phyloP scores from a whole-genome alignment of 2,329 filamentous ascomycete genomes.

The Colletotrichum sp. region DNA sequence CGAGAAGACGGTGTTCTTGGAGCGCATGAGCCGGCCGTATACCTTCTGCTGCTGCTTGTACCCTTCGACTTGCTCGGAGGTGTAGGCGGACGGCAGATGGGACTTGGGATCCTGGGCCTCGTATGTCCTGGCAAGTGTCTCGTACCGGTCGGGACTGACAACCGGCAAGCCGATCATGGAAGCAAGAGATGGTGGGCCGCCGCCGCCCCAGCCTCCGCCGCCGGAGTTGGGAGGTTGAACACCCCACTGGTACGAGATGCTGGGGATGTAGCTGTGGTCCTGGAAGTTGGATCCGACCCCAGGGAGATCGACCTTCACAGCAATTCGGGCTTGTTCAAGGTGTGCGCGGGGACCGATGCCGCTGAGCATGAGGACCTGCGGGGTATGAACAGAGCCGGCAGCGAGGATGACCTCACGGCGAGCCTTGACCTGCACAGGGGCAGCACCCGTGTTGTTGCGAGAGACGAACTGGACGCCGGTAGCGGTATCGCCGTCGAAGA shows the following conservation, averaged over 20 bases:
- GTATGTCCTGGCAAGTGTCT: constrained; percentile 21
- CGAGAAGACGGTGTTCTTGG: constrained; percentile 42
- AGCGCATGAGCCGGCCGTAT: constrained; percentile 23
- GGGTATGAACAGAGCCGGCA: constrained; percentile 40
- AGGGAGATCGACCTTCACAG: constrained; percentile 42
- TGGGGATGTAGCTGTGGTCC: constrained; percentile 36
- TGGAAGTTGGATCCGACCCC: constrained; percentile 49
- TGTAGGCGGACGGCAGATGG: constrained; percentile 25
- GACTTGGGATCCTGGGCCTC: constrained; percentile 22
- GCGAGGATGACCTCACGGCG: constrained; percentile 41
- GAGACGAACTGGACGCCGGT: constrained; percentile 32
- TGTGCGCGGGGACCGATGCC: constrained; percentile 44
- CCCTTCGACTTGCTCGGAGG: constrained; percentile 24
- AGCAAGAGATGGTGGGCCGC: constrained; percentile 22
- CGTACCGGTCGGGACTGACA: constrained; percentile 23
- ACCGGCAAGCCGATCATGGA: constrained; percentile 27
- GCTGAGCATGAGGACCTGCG: constrained; percentile 46
- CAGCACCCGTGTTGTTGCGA: constrained; percentile 17
- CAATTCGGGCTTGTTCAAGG: constrained; percentile 38
- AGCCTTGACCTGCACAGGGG: constrained; percentile 27
- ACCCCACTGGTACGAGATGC: constrained; percentile 23
- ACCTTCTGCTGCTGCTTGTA: constrained; percentile 46
- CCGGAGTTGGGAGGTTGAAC: constrained; percentile 1
- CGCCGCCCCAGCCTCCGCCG: constrained; percentile 4
- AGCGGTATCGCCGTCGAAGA: constrained; percentile 27